Conservation (phyloP, 2,329 filamentous ascomycete species). For the Botrytis hyacinthi region DNA sequence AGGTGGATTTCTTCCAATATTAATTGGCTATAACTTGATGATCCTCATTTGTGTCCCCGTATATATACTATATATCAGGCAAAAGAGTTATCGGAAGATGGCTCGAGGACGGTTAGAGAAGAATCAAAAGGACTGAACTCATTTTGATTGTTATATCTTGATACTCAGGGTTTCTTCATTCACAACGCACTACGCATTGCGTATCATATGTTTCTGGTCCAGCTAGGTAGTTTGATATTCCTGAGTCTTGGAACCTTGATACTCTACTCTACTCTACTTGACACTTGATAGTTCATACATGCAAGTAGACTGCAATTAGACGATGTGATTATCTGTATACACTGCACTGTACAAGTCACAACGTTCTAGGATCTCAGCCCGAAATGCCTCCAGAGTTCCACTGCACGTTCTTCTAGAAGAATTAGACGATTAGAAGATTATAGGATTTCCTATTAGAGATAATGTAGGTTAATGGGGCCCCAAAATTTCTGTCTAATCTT, state of each 20-base stretch:
- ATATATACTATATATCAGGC: not conserved
- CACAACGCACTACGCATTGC: not conserved
- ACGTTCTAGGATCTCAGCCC: not conserved
- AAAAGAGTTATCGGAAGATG: not conserved
- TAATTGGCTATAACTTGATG: slow-evolving; percentile 9
- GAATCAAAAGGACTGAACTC: not conserved
- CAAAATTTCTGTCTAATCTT: not conserved
- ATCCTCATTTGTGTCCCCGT: slow-evolving; percentile 15
- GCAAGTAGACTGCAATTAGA: not conserved
- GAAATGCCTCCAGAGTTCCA: not conserved
- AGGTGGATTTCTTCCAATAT: not conserved
- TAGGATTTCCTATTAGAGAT: not conserved
- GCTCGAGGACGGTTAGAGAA: not conserved
- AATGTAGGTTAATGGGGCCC: not conserved
- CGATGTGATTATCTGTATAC: not conserved
- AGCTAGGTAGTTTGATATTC: not conserved
- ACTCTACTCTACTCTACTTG: not conserved
- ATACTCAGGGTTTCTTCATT: not conserved
- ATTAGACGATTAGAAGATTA: not conserved
- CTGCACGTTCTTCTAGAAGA: slow-evolving; percentile 19
- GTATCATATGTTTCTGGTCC: not conserved
- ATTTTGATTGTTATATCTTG: not conserved
- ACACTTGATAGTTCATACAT: not conserved
- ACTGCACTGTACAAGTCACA: not conserved
- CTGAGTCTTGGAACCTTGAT: not conserved